These are phyloP conservation scores for Platismatia glauca DNA, from an alignment of 495 filamentous ascomycete genomes.

Conservation along the genomic window DNA sequence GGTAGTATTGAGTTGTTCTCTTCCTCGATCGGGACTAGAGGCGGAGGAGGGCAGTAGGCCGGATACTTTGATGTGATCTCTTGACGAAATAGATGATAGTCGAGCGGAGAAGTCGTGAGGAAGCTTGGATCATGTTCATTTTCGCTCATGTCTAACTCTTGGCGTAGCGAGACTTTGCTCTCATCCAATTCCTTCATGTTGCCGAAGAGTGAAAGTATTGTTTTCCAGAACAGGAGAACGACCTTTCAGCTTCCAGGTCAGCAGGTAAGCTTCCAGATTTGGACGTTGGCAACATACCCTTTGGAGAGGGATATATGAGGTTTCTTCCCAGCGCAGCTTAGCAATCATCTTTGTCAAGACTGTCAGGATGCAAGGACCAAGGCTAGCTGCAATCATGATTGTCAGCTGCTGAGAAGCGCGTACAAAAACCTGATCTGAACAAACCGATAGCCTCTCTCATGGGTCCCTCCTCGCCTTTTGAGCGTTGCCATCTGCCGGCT, in stretches of 20 bases:
- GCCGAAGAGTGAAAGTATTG: conserved; percentile 75
- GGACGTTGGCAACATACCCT: conserved; percentile 30
- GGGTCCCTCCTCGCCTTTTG: conserved; percentile 8
- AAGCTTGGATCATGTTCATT: conserved; percentile 39
- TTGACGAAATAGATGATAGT: conserved; percentile 93
- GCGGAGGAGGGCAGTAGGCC: conserved; percentile 81
- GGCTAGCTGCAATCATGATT: conserved; percentile 30
- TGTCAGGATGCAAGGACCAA: conserved; percentile 61
- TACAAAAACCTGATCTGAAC: neutral
- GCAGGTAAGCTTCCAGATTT: conserved; percentile 6
- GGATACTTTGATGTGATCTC: conserved; percentile 99
- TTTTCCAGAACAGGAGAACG: conserved; percentile 84
- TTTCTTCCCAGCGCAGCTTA: conserved; percentile 81
- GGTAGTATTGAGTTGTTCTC: conserved; percentile 88
- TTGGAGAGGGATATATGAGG: conserved; percentile 50
- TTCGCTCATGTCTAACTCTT: conserved; percentile 29
- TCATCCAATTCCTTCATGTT: conserved; percentile 60
- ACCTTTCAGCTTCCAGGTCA: conserved; percentile 35
- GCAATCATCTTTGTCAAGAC: conserved; percentile 67
- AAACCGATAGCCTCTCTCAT: conserved; percentile 34
- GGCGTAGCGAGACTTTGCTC: conserved; percentile 53
- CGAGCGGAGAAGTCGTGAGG: conserved; percentile 85
- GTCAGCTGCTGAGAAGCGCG: conserved; percentile 2
- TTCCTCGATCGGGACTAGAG: conserved; percentile 73
- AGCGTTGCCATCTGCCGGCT: conserved; percentile 44